phyloP scores from a whole-genome alignment of 129 eudicot species.

The Tagetes erecta region DNA sequence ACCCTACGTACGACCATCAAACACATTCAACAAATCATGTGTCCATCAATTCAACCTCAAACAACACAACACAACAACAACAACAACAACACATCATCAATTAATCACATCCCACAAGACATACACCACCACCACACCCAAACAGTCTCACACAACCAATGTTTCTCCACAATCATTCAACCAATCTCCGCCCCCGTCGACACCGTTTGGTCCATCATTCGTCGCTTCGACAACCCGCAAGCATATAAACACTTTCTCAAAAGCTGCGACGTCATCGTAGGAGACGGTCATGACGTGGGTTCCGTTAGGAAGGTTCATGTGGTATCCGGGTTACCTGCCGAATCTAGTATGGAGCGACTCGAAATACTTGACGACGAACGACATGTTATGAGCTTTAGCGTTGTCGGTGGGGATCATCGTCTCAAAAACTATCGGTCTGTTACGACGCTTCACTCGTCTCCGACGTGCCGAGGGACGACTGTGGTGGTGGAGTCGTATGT shows the following conservation, averaged over 20 bases:
- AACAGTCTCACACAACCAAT: constrained; percentile 54
- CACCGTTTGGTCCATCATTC: constrained; percentile 68
- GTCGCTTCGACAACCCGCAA: constrained; percentile 80
- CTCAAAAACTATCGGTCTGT: constrained; percentile 76
- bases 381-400: constrained; percentile 71
- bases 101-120: constrained; percentile 41
- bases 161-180: constrained; percentile 61
- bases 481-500: constrained; percentile 87
- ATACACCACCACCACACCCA: constrained; percentile 64
- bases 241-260: constrained; percentile 73
- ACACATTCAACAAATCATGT: constrained; percentile 16
- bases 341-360: constrained; percentile 68
- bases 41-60: constrained; percentile 49
- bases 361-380: constrained; percentile 78
- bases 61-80: constrained; percentile 40
- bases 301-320: constrained; percentile 73
- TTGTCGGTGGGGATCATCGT: constrained; percentile 81
- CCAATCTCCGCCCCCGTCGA: constrained; percentile 61
- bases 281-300: constrained; percentile 70
- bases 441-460: constrained; percentile 57
- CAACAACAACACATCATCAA: constrained; percentile 20
- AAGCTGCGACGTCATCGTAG: constrained; percentile 65
- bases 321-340: constrained; percentile 84
- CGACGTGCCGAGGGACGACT: constrained; percentile 43
- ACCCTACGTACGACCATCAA: neutral